Conservation (phyloP, 2,329 filamentous ascomycete genomes). For the Penicillium sp. region DNA sequence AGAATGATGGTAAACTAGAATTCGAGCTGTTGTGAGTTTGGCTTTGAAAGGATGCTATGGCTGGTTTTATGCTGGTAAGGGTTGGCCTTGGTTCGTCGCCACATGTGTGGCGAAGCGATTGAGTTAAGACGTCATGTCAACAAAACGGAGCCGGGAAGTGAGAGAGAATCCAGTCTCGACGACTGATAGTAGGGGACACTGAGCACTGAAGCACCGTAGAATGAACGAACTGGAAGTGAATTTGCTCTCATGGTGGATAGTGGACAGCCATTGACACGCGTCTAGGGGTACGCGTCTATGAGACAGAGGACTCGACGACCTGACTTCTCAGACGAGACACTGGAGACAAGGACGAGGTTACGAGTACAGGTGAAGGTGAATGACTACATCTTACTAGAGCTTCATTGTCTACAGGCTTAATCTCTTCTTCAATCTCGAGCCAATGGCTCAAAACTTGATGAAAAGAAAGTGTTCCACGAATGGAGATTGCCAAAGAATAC, state of each 20-base stretch:
- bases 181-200: background rate
- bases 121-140: conserved; percentile 4
- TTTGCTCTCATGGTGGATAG: background rate
- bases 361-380: too few species aligned
- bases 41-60: background rate
- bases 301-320: too few species aligned
- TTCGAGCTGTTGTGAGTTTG: background rate
- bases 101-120: conserved; percentile 5
- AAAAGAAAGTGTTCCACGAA: conserved; percentile 31
- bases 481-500: conserved; percentile 40
- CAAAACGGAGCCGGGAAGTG: background rate
- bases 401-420: background rate
- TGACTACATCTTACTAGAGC: too few species aligned
- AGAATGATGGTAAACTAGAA: background rate
- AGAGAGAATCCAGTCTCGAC: background rate
- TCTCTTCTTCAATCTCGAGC: conserved; percentile 37
- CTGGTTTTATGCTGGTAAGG: background rate
- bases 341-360: too few species aligned
- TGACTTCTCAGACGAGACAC: too few species aligned
- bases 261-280: background rate
- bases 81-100: background rate
- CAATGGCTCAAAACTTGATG: conserved; percentile 31
- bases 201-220: too few species aligned
- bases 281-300: too few species aligned
- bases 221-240: background rate